Evolutionary conservation across 2,329 filamentous ascomycete species (phyloP).

Genomic region (Pezicula rhizophila): DNA sequence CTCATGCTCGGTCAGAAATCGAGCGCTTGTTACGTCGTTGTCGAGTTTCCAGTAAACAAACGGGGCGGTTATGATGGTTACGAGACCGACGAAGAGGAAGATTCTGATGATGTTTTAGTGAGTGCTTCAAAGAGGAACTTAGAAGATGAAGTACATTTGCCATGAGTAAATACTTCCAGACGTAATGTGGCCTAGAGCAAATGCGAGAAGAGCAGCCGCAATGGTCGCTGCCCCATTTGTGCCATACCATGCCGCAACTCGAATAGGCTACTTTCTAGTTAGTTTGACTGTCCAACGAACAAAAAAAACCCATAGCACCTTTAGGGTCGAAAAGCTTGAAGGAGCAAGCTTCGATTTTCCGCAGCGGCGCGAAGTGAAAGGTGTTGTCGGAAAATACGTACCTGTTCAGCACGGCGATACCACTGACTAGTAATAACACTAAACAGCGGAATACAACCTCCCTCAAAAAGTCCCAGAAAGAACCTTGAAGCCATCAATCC

Average conservation of each 20-base stretch:
- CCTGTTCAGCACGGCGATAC: slow-evolving; percentile 32
- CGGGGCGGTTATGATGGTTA: slow-evolving; percentile 53
- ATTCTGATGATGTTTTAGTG: slow-evolving; percentile 57
- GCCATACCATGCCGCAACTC: slow-evolving; percentile 29
- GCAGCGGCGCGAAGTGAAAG: too few species aligned
- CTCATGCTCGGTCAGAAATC: slow-evolving; percentile 59
- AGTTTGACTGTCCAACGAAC: too few species aligned
- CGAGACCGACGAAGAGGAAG: slow-evolving; percentile 56
- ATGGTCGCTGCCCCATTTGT: slow-evolving; percentile 27
- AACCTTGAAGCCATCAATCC: slow-evolving; percentile 76
- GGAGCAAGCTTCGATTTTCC: too few species aligned
- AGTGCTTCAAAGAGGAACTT: slow-evolving; percentile 27
- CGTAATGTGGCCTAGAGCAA: slow-evolving; percentile 35
- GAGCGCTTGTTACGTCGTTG: slow-evolving; percentile 43
- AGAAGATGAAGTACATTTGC: slow-evolving; percentile 20
- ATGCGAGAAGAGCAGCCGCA: slow-evolving; percentile 25
- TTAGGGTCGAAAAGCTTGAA: too few species aligned
- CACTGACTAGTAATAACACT: slow-evolving; percentile 33
- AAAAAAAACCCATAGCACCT: too few species aligned
- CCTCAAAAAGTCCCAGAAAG: slow-evolving; percentile 73
- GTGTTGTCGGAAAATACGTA: too few species aligned
- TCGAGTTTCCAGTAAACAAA: slow-evolving; percentile 55
- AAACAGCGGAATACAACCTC: slow-evolving; percentile 41
- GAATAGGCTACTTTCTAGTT: slow-evolving; percentile 16
- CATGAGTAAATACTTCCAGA: slow-evolving; percentile 32